A percentile compares a stretch with the other conserved stretches of the same genome.
Conservation (phyloP, 495 filamentous ascomycete genomes). For the Cercophora sp. region DNA sequence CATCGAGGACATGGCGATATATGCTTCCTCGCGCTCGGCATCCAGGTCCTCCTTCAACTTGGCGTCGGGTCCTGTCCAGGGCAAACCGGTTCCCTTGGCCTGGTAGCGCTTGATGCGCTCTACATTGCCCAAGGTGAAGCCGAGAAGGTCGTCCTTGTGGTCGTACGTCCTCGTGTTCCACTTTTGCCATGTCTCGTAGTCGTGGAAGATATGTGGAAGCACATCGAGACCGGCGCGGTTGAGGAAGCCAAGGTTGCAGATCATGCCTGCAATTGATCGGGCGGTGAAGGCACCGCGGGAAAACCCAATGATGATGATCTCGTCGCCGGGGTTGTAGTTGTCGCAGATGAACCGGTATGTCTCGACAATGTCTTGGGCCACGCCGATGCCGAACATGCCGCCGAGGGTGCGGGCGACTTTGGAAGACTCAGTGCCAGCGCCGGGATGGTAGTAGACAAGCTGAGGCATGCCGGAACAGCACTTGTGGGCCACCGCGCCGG, state of each 20-base stretch:
- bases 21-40: no score
- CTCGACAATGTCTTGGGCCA: constrained; percentile 45
- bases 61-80: neutral
- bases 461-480: constrained; percentile 11
- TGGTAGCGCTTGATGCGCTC: constrained; percentile 23
- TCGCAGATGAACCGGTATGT: constrained; percentile 56
- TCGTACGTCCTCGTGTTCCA: constrained; percentile 15
- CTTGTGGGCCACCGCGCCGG: constrained; percentile 4
- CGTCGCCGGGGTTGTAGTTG: constrained; percentile 57
- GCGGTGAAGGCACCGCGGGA: constrained; percentile 65
- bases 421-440: constrained; percentile 13
- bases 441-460: constrained; percentile 19
- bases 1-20: no score
- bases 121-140: constrained; percentile 20
- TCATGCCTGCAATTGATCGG: constrained; percentile 53
- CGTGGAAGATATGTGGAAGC: constrained; percentile 53
- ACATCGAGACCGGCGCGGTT: constrained; percentile 48
- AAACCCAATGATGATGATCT: constrained; percentile 64
- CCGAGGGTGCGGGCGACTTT: constrained; percentile 9
- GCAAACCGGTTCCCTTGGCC: no score
- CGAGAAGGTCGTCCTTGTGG: constrained; percentile 19
- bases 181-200: constrained; percentile 23
- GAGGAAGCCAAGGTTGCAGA: constrained; percentile 49
- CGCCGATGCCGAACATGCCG: neutral
- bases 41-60: neutral